phyloP scores from a whole-genome alignment of 306 rosid genomes.

The Cicer chorassanicum region DNA sequence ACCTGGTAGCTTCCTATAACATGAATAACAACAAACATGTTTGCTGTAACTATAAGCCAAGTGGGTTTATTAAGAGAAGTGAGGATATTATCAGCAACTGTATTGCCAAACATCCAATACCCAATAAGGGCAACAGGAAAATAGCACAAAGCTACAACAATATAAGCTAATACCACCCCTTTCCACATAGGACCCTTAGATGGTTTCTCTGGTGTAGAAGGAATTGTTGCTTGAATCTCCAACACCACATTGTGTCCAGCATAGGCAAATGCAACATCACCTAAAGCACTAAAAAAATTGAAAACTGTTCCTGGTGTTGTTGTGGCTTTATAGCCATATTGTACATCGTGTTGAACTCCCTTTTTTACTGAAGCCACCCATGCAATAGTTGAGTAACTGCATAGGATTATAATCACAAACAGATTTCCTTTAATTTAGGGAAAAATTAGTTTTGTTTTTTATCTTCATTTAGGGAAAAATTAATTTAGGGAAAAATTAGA shows the following conservation, averaged over 20 bases:
- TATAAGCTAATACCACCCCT: slow-evolving; percentile 58
- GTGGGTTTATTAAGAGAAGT: slow-evolving; percentile 61
- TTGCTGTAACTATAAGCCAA: slow-evolving; percentile 72
- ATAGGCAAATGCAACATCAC: slow-evolving; percentile 69
- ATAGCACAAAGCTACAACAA: slow-evolving; percentile 71
- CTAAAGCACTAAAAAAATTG: slow-evolving; percentile 63
- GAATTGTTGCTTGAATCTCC: slow-evolving; percentile 82
- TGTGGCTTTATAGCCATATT: slow-evolving; percentile 50
- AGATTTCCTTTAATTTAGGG: background rate
- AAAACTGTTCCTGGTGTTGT: slow-evolving; percentile 53
- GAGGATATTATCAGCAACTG: slow-evolving; percentile 64
- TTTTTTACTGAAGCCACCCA: slow-evolving; percentile 59
- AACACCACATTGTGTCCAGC: slow-evolving; percentile 78
- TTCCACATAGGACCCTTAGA: slow-evolving; percentile 77
- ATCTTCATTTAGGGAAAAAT: too few relatives aligned
- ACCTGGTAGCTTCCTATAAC: slow-evolving; percentile 88
- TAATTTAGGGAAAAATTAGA: too few relatives aligned
- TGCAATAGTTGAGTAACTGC: slow-evolving; percentile 75
- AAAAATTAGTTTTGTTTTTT: too few relatives aligned
- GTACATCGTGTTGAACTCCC: slow-evolving; percentile 52
- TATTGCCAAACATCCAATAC: slow-evolving; percentile 62
- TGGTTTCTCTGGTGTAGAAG: slow-evolving; percentile 68
- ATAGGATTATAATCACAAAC: background rate
- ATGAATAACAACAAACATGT: slow-evolving; percentile 71
- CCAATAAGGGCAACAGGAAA: slow-evolving; percentile 80